Evolutionary conservation across 306 rosid species (phyloP).

Genomic region (Medicago ruthenica): DNA sequence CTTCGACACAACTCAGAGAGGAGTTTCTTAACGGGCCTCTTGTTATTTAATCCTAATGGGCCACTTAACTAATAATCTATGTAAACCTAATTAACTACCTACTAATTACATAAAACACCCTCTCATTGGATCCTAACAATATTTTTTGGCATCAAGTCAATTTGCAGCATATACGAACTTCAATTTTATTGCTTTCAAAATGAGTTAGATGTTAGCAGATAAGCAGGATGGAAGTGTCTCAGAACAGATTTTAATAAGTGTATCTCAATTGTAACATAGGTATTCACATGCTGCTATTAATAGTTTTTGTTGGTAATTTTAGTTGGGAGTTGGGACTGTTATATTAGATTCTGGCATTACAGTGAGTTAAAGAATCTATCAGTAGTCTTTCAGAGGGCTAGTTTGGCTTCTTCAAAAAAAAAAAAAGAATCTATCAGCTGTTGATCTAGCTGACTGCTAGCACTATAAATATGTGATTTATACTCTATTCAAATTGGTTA

Average conservation of each 20-base stretch:
- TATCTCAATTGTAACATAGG: neutral
- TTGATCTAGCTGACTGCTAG: slow-evolving; percentile 12
- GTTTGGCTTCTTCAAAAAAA: too few relatives aligned
- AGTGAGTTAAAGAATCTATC: slow-evolving; percentile 1
- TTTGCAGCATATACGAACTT: neutral
- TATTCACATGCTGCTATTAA: neutral
- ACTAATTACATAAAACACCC: too few relatives aligned
- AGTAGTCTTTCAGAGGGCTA: neutral
- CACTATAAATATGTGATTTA: neutral
- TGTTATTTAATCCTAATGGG: too few relatives aligned
- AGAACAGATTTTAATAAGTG: neutral
- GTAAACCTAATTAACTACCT: too few relatives aligned
- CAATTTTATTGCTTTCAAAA: too few relatives aligned
- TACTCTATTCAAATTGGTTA: slow-evolving; percentile 12
- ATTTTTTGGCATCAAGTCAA: neutral
- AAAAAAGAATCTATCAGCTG: neutral
- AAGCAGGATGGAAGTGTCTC: neutral
- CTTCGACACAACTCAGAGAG: too few relatives aligned
- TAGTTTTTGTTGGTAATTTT: neutral
- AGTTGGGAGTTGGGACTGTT: neutral
- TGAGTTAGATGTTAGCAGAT: neutral
- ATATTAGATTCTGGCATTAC: neutral
- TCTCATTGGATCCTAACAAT: too few relatives aligned
- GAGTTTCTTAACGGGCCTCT: too few relatives aligned
- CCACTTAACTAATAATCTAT: too few relatives aligned